Base-by-base conservation (phyloP, 306 rosid genomes). In the Nissolia schottii region DNA sequence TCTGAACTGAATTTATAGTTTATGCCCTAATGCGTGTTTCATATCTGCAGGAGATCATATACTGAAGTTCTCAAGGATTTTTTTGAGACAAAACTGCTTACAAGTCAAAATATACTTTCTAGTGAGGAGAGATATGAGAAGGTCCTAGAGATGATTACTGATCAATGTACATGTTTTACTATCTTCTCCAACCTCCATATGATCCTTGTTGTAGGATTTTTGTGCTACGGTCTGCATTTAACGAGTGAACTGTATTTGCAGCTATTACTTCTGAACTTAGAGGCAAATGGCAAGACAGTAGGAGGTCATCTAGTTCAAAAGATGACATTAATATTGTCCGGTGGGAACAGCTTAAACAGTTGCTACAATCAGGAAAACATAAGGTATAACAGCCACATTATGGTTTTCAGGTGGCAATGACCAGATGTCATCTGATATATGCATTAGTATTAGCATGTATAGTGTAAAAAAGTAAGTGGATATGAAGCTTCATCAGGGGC, bases 231-330 rank as follows among this genome's bases (percentile, higher is more conserved):
- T 77, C 78, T 41, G 5, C 16, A 73, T 75, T 43, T 62, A 20
- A 75, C 34, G 23, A 41, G 20, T 49, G 75, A 25, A 24, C 81
- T 75, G 28, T 65, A 57, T 78, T 78, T 85, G 80, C 95, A 94
- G 99, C 97, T 77, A 27, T 88, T 78, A 74, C 90, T 66, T 85
- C 97, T 62, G 96, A 94, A 79, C 94, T 91, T 38, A 80, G 96
- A 54, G 96, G 96, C 32, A 89, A 74, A 80, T 94, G 96, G 97
- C 91, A 94, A 74, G 96, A 87, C 14, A 83, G 73, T 71, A 82
- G 75, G 84, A 70, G 87, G 74, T 63, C 95, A 40, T 62, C 98
- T 41, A 53, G 54, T 67, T 72, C 86, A 38, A 94, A 86, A 81
- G 92, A 86, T 14, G 97, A 83, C 82, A 71, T 89, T 24, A 89